Conservation (phyloP, 306 rosid species). For the Medicago ruthenica region DNA sequence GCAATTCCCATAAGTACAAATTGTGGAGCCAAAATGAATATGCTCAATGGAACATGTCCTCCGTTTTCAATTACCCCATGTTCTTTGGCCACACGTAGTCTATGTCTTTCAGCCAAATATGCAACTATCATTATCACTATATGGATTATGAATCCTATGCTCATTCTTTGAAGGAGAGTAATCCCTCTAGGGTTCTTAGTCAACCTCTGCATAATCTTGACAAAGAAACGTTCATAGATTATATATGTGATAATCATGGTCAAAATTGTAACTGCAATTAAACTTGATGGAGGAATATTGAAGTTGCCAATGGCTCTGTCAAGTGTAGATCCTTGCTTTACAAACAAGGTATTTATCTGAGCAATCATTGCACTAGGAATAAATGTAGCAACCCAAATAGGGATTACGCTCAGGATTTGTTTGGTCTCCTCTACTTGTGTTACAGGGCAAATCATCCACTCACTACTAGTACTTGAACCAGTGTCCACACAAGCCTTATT, state of each 20-base stretch:
- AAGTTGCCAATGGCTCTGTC: slow-evolving; percentile 65
- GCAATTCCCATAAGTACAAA: slow-evolving; percentile 73
- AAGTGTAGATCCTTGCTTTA: slow-evolving; percentile 82
- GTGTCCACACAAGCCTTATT: slow-evolving; percentile 69
- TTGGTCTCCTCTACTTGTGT: slow-evolving; percentile 90
- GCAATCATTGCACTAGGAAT: slow-evolving; percentile 71
- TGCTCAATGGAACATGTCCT: slow-evolving; percentile 63
- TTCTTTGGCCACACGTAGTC: slow-evolving; percentile 55
- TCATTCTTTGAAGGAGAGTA: slow-evolving; percentile 75
- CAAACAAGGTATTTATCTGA: slow-evolving; percentile 65
- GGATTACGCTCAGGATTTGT: slow-evolving; percentile 74
- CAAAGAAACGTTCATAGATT: slow-evolving; percentile 68
- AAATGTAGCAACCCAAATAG: slow-evolving; percentile 65
- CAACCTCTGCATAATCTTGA: slow-evolving; percentile 50
- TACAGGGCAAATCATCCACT: slow-evolving; percentile 69
- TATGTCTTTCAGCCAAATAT: slow-evolving; percentile 54
- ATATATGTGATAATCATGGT: slow-evolving; percentile 68
- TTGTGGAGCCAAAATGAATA: slow-evolving; percentile 80
- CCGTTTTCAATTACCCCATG: slow-evolving; percentile 37
- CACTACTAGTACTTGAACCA: slow-evolving; percentile 43
- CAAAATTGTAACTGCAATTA: slow-evolving; percentile 64
- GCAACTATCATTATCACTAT: slow-evolving; percentile 58
- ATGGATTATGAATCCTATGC: slow-evolving; percentile 69
- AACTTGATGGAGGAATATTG: slow-evolving; percentile 74
- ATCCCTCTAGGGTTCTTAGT: slow-evolving; percentile 85